Evolutionary conservation across 495 filamentous ascomycete species (phyloP), one percentile per base, ranked within the genome.

Genomic region (Xeromyces bisporus): DNA sequence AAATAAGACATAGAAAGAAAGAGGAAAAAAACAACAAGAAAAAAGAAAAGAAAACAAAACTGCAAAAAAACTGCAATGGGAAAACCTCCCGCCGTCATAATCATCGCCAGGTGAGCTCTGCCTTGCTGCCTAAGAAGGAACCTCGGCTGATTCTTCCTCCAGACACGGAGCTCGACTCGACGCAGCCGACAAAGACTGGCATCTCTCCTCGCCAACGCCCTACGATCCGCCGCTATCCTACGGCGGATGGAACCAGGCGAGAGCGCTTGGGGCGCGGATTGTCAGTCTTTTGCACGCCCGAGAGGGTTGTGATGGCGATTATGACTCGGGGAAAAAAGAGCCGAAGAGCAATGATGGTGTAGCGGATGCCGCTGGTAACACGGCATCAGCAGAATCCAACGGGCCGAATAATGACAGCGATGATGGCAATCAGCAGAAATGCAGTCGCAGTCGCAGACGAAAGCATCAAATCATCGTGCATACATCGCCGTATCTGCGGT

Each of bases 141-240:
- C 18, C 18, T 23, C 24, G 18, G 23, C 2, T 17, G 26, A 10
- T 2, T 17, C 3, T 18, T 34, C 32, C 2, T 7, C 6, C 40
- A 93, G 84, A 50, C 89, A 99, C 51, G 89, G 89, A 39, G 75
- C 83, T 25, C 76, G 89, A 23, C 73, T 99, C 18, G 89, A 99
- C 50, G 80, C 81, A 26, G 82, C 84, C 37, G 84, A 96, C 59
- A 80, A 81, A 46, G 67, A 83, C 52, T 99, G 89, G 89, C 85
- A 94, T 55, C 64, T 93, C 8, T 76, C 80, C n/a, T 92, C 91
- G 3, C 77, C 85, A 2, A 87, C 80, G 2, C 91, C 89, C 3
- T 96, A 96, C 60, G 87, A 99, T 37, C 80, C 89, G 26, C 89
- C 91, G 25, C 66, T 99, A 28, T 93, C 86, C 10, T 96, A 93